Evolutionary conservation across 176 grass and related monocot genomes (phyloP).

Genomic region (Rhipidocladum racemiflorum): DNA sequence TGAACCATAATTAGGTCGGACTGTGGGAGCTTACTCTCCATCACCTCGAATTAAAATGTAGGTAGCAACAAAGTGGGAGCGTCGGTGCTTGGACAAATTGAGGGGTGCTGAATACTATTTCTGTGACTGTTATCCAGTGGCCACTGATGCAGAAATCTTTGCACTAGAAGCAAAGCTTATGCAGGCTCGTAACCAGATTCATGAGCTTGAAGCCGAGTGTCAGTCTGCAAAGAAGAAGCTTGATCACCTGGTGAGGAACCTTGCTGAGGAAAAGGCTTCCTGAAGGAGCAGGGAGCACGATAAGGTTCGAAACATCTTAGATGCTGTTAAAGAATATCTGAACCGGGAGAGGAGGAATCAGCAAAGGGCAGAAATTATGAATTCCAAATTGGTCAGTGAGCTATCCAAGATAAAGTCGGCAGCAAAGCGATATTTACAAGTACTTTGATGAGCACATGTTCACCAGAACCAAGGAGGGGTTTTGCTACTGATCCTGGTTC

Average conservation of each 20-base stretch:
- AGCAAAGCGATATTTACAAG: conserved; percentile 46
- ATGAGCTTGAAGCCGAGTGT: conserved; percentile 54
- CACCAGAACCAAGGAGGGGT: too few relatives aligned
- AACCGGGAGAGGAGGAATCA: conserved; percentile 55
- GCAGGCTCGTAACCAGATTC: conserved; percentile 39
- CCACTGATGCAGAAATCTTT: conserved; percentile 44
- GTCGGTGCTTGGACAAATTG: conserved; percentile 22
- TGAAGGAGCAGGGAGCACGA: conserved; percentile 71
- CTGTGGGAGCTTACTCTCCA: conserved; percentile 55
- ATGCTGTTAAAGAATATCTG: conserved; percentile 59
- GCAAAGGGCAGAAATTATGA: conserved; percentile 58
- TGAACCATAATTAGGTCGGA: conserved; percentile 39
- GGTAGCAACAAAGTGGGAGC: conserved; percentile 79
- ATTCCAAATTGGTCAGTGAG: conserved; percentile 53
- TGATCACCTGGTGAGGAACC: conserved; percentile 53
- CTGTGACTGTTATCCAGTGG: conserved; percentile 3
- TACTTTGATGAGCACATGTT: too few relatives aligned
- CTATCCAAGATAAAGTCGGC: conserved; percentile 54
- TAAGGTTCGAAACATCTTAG: conserved; percentile 47
- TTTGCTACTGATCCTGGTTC: too few relatives aligned
- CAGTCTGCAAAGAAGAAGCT: conserved; percentile 55
- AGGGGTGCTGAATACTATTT: conserved; percentile 24
- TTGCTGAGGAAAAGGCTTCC: conserved; percentile 57
- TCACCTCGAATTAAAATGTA: conserved; percentile 67
- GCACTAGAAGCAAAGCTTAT: conserved; percentile 47